Percentiles rank a stretch among this genome's conserved stretches.
These are phyloP conservation scores for Moringa oleifera DNA, from an alignment of 345 rosid species.

Conservation along the genomic window DNA sequence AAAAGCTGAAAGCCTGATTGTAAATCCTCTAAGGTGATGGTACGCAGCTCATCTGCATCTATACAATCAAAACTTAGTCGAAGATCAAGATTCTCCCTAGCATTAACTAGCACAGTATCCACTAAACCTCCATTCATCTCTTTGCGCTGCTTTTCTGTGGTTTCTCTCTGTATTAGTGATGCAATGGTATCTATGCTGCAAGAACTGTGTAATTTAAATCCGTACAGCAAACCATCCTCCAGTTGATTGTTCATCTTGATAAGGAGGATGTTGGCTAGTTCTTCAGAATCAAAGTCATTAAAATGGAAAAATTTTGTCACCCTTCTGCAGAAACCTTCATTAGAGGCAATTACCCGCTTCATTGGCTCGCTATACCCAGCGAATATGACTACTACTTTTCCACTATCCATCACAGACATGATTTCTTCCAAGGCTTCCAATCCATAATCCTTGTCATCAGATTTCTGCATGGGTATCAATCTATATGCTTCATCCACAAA, in stretches of 20 bases:
- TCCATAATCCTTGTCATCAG: conserved; percentile 94
- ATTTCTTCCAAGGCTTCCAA: conserved; percentile 96
- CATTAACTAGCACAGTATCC: conserved; percentile 77
- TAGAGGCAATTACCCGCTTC: conserved; percentile 89
- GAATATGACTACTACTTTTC: conserved; percentile 83
- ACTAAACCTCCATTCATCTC: conserved; percentile 94
- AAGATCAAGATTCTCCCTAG: conserved; percentile 86
- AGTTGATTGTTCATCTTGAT: conserved; percentile 81
- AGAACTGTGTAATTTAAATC: conserved; percentile 59
- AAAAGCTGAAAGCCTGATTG: conserved; percentile 58
- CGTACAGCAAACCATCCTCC: conserved; percentile 53
- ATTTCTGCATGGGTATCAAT: conserved; percentile 87
- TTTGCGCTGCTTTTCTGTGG: conserved; percentile 81
- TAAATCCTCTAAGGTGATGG: conserved; percentile 70
- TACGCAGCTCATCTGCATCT: conserved; percentile 58
- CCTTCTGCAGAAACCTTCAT: conserved; percentile 95
- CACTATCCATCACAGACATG: conserved; percentile 96
- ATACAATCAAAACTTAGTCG: conserved; percentile 79
- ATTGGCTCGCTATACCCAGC: conserved; percentile 97
- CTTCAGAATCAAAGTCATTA: conserved; percentile 63
- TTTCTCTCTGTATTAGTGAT: conserved; percentile 50
- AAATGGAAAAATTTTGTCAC: conserved; percentile 90
- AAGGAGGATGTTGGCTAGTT: conserved; percentile 70
- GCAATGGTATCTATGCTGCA: conserved; percentile 70
- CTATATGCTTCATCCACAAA: conserved; percentile 98